These are phyloP conservation scores for Zasmidium angulare DNA, from an alignment of 2,329 filamentous ascomycete species.

Conservation along the genomic window DNA sequence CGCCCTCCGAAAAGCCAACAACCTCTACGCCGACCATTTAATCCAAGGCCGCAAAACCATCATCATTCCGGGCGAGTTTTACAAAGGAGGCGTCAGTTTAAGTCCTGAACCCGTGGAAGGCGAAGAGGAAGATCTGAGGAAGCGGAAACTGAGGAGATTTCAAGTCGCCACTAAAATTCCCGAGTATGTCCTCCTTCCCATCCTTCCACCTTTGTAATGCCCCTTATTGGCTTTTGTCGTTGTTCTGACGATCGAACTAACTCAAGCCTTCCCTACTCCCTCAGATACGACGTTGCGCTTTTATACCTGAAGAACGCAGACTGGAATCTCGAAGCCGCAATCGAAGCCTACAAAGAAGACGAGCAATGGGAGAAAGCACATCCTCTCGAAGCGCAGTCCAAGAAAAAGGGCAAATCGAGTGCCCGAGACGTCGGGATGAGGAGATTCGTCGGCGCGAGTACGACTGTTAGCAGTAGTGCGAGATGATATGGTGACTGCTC, in stretches of 20 bases:
- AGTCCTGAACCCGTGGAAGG: constrained; percentile 71
- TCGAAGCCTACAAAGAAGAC: constrained; percentile 66
- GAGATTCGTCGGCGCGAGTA: constrained; percentile 34
- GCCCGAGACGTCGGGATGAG: constrained; percentile 35
- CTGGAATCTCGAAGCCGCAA: constrained; percentile 66
- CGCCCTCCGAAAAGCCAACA: constrained; percentile 65
- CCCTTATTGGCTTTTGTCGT: background rate
- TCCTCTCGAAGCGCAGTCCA: constrained; percentile 53
- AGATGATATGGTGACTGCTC: constrained; percentile 3
- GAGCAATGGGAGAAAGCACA: constrained; percentile 74
- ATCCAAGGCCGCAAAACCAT: constrained; percentile 68
- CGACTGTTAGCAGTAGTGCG: constrained; percentile 9
- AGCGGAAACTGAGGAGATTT: constrained; percentile 69
- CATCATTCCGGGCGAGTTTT: constrained; percentile 69
- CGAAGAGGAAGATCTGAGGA: constrained; percentile 71
- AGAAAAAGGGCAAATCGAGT: constrained; percentile 44
- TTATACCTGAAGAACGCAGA: constrained; percentile 70
- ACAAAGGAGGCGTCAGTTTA: constrained; percentile 65
- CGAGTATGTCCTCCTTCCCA: constrained; percentile 57
- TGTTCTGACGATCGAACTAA: too few relatives aligned
- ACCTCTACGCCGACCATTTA: constrained; percentile 69
- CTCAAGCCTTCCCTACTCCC: constrained; percentile 36
- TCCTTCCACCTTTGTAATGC: background rate
- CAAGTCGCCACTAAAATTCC: constrained; percentile 77
- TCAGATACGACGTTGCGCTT: constrained; percentile 67